Evolutionary conservation across 345 rosid genomes (phyloP), one percentile per base, ranked within the genome.

Genomic region (Camelina hispida): DNA sequence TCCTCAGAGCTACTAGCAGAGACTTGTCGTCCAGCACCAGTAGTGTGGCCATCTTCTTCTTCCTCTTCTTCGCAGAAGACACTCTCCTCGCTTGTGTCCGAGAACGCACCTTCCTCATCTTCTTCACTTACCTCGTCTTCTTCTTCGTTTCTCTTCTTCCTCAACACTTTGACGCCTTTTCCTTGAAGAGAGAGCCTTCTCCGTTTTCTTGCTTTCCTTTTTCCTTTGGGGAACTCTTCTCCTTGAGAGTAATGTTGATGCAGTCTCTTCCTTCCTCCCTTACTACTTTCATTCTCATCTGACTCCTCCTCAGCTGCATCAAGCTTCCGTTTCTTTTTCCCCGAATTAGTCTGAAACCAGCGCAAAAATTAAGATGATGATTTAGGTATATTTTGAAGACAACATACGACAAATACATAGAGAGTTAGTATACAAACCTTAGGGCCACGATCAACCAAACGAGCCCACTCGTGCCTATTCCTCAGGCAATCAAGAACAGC

Each of bases 401-500:
- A 50, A 5, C 50, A 71, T 5, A 28, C 55, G 13, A 38, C 30
- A 48, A 40, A 7, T 3, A 1, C 16, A 17, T 48, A 11, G 12
- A 28, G 46, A 58, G 32, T 40, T 38, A 5, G 56, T 30, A 40
- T 28, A 18, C 23, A 62, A 51, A 96, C 99, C 96, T 96, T 96
- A 72, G 99, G 99, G 72, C 97, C 99, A 73, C 98, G 98, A 83
- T 96, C 98, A 73, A 96, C 96, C 82, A 96, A 83, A 67, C 75
- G 89, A 83, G 98, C 91, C 98, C 99, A 96, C 78, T 96, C 98
- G 59, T 88, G 96, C 75, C 98, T 87, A 73, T 93, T 96, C 69
- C 99, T 84, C 75, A 96, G 84, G 80, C 98, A 96, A 82, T 96
- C 99, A 56, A 96, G 97, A 85, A 93, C 99, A 69, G 99, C 99